Percentiles rank a stretch among this genome's conserved stretches.
Conservation (phyloP, 2,329 filamentous ascomycete species). For the Venturiaceae sp. region DNA sequence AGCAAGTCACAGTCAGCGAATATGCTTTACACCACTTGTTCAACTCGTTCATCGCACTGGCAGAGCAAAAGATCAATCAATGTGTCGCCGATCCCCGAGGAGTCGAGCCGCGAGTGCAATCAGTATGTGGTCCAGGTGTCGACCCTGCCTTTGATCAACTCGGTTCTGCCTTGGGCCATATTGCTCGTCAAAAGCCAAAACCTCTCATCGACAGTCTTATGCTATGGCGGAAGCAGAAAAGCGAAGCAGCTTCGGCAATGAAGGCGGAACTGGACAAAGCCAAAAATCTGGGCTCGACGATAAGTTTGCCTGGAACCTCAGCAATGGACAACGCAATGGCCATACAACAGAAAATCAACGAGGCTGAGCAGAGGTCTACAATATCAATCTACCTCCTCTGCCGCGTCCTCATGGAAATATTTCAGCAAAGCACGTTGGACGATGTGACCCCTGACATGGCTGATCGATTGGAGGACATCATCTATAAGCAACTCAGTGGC, state of each 20-base stretch:
- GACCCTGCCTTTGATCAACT: slow-evolving; percentile 89
- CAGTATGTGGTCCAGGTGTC: slow-evolving; percentile 80
- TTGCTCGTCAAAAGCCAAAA: slow-evolving; percentile 88
- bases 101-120: slow-evolving; percentile 74
- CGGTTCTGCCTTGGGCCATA: slow-evolving; percentile 86
- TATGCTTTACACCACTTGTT: slow-evolving; percentile 95
- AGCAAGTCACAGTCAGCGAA: slow-evolving; percentile 81
- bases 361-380: slow-evolving; percentile 72
- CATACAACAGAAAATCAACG: slow-evolving; percentile 14
- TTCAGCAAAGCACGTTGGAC: slow-evolving; percentile 75
- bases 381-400: slow-evolving; percentile 96
- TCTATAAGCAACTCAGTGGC: slow-evolving; percentile 89
- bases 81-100: slow-evolving; percentile 74
- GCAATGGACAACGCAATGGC: neutral
- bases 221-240: slow-evolving; percentile 95
- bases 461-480: slow-evolving; percentile 86
- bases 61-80: slow-evolving; percentile 90
- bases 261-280: slow-evolving; percentile 10
- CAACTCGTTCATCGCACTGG: slow-evolving; percentile 92
- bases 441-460: slow-evolving; percentile 87
- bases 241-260: slow-evolving; percentile 57
- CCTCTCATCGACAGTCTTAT: slow-evolving; percentile 95
- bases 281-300: neutral
- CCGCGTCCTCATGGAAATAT: slow-evolving; percentile 86
- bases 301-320: slow-evolving; percentile 5